A percentile compares a stretch with the other conserved stretches of the same genome.
Conservation (phyloP, 2,329 filamentous ascomycete species). For the Colletotrichum sp. region DNA sequence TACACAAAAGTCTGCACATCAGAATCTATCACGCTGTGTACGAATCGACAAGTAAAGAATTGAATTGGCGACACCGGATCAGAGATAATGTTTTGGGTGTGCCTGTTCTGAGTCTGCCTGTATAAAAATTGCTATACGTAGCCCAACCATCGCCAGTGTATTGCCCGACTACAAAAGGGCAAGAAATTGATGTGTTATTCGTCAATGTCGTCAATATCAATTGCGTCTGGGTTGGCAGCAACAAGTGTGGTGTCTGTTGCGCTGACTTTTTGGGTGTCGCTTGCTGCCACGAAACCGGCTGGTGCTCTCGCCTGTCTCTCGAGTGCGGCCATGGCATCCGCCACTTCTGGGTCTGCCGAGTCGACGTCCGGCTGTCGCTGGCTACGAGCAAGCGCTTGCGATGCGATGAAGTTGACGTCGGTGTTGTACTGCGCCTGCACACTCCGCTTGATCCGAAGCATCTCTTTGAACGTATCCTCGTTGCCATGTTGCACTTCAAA, state of each 20-base stretch:
- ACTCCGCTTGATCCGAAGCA: conserved; percentile 96
- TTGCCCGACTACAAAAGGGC: background rate
- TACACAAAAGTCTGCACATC: background rate
- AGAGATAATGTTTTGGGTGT: background rate
- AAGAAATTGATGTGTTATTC: conserved; percentile 45
- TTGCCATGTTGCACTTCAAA: conserved; percentile 99
- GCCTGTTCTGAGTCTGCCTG: background rate
- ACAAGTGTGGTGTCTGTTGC: conserved; percentile 46
- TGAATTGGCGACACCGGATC: background rate
- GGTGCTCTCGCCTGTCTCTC: conserved; percentile 90
- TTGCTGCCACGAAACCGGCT: conserved; percentile 89
- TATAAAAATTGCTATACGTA: conserved; percentile 5
- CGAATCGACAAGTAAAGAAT: background rate
- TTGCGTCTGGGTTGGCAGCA: conserved; percentile 81
- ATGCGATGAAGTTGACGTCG: conserved; percentile 97
- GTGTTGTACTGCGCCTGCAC: conserved; percentile 99
- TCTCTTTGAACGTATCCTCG: conserved; percentile 99
- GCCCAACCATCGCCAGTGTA: background rate
- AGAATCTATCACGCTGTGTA: background rate
- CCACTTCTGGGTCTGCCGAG: conserved; percentile 50
- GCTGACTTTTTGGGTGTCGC: conserved; percentile 68
- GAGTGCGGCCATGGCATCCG: conserved; percentile 87
- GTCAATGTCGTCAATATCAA: conserved; percentile 78
- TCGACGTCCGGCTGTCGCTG: conserved; percentile 61
- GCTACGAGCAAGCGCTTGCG: conserved; percentile 85